Evolutionary conservation across 768 basidiomycete genomes (phyloP), one percentile per base, ranked within the genome.

Genomic region (Mycena rebaudengoi): DNA sequence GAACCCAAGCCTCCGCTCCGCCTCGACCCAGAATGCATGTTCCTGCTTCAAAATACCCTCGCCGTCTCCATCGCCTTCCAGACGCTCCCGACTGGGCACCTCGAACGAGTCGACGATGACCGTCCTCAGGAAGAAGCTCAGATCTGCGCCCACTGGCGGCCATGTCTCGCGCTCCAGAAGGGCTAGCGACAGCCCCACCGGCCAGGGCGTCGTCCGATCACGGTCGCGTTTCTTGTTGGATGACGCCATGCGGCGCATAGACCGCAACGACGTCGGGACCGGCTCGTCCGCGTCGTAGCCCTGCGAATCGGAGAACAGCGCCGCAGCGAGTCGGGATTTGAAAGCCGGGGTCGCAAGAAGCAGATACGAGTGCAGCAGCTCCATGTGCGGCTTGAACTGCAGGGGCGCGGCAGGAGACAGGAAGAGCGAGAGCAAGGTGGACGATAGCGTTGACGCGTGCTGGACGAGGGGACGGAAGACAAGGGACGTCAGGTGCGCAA

Each of bases 141-240:
- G 79, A 70, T 96, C 94, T 3, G 90, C 84, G 6, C 92, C 93
- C 18, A 91, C 90, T 13, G 95, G 95, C 0, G 95, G 95, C 95
- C 95, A 97, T 5, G 83, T 86, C 50, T 88, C 87, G 33, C 90
- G 81, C 44, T 91, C 88, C 35, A 90, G 85, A n/a, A 97, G 75
- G 3, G 86, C 85, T 0, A 88, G 81, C 10, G 91, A 89, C 7
- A 97, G 76, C 2, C 95, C 95, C 7, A 96, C 83, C 1, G 87
- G 86, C 87, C 89, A 87, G 14, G 77, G 78, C n/a, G n/a, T n/a
- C n/a, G 49, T 78, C 75, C 70, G 21, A 66, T 70, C n/a, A n/a
- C 54, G 67, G 70, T 43, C 72, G 60, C n/a, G 45, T 13, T 62
- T 74, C 73, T 74, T 75, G 11, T n/a, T n/a, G n/a, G n/a, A n/a